Evolutionary conservation across 2,329 filamentous ascomycete genomes (phyloP).

Genomic region (Stachybotrys echinatus): DNA sequence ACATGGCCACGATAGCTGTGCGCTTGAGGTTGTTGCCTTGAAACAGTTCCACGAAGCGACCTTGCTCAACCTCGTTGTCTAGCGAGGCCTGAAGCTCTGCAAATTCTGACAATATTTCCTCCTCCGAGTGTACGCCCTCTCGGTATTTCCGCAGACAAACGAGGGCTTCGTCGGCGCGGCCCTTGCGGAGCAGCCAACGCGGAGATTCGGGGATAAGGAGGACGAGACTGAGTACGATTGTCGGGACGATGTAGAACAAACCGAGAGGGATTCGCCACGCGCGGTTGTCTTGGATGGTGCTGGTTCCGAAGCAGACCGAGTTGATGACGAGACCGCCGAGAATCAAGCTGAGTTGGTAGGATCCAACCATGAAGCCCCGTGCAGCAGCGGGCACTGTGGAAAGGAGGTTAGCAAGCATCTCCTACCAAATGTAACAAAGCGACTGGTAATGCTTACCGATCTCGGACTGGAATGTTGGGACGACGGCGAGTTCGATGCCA

Average conservation of each 20-base stretch:
- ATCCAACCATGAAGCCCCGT: slow-evolving; percentile 26
- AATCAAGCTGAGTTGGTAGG: slow-evolving; percentile 25
- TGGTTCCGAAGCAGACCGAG: slow-evolving; percentile 14
- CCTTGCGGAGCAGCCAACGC: slow-evolving; percentile 14
- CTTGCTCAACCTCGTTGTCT: slow-evolving; percentile 13
- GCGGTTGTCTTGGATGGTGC: slow-evolving; percentile 10
- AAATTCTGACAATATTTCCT: slow-evolving; percentile 13
- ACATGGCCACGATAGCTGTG: slow-evolving; percentile 13
- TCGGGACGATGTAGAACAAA: slow-evolving; percentile 14
- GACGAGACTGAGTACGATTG: slow-evolving; percentile 7
- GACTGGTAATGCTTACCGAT: too few species aligned
- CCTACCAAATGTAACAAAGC: slow-evolving; percentile 12
- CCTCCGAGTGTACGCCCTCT: slow-evolving; percentile 8
- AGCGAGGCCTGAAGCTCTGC: slow-evolving; percentile 5
- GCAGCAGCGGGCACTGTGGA: slow-evolving; percentile 16
- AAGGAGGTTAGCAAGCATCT: background rate
- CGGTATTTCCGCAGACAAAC: slow-evolving; percentile 5
- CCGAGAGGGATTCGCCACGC: slow-evolving; percentile 15
- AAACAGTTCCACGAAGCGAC: slow-evolving; percentile 4
- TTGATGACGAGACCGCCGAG: slow-evolving; percentile 20
- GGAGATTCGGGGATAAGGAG: slow-evolving; percentile 19
- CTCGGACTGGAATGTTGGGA: slow-evolving; percentile 29
- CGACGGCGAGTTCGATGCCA: slow-evolving; percentile 16
- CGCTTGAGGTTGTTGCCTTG: slow-evolving; percentile 11
- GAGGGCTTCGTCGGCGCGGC: slow-evolving; percentile 11